These are phyloP conservation scores for Miscanthus lutarioriparius DNA, from an alignment of 176 grass and related monocot genomes.

Conservation along the genomic window DNA sequence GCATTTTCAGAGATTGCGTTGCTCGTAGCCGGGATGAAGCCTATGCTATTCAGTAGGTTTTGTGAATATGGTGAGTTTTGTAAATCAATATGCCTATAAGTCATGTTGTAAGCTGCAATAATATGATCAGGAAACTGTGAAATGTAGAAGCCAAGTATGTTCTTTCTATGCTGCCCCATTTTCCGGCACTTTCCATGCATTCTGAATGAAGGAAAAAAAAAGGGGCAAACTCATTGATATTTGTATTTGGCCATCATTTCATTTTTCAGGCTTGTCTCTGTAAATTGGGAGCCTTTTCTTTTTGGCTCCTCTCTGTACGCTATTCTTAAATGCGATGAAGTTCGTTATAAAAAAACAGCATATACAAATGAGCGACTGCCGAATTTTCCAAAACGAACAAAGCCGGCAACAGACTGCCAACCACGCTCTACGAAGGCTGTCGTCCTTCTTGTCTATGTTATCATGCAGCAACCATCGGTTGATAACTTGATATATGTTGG, in stretches of 20 bases:
- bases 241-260: neutral
- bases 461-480: neutral
- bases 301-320: too few relatives aligned
- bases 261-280: too few relatives aligned
- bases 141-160: conserved; percentile 15
- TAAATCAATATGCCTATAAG: neutral
- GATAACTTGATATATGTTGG: neutral
- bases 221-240: neutral
- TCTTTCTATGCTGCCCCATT: neutral
- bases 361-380: too few relatives aligned
- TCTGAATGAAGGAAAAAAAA: too few relatives aligned
- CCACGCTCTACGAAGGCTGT: neutral
- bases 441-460: neutral
- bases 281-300: too few relatives aligned
- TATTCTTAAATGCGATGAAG: neutral
- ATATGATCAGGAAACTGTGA: neutral
- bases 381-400: neutral
- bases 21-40: too few relatives aligned
- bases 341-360: too few relatives aligned
- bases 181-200: neutral
- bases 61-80: neutral
- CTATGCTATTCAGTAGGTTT: neutral
- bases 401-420: neutral
- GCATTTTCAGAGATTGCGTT: conserved; percentile 1
- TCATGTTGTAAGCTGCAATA: conserved; percentile 12